Evolutionary conservation across 2,329 filamentous ascomycete genomes (phyloP).

Genomic region (Thyridium curvatum): DNA sequence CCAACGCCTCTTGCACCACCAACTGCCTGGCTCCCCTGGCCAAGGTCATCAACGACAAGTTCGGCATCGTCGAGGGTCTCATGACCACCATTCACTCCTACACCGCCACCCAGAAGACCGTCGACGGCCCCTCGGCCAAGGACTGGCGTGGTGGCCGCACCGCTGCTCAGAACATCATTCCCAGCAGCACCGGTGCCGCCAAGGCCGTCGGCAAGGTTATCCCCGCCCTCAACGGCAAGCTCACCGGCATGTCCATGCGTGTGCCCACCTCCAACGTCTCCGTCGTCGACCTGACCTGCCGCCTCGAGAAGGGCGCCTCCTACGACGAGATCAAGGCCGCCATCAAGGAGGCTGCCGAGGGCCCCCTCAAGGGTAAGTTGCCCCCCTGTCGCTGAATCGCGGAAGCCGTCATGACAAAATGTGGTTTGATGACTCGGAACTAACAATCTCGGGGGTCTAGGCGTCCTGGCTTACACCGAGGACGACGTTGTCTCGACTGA

Average conservation of each 20-base stretch:
- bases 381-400: not conserved
- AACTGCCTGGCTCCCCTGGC: conserved; percentile 99
- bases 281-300: conserved; percentile 93
- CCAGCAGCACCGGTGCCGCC: conserved; percentile 96
- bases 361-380: conserved; percentile 73
- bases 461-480: conserved; percentile 91
- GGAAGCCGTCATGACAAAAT: too few relatives aligned
- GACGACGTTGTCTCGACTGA: conserved; percentile 94
- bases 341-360: conserved; percentile 82
- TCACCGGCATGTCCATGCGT: conserved; percentile 99
- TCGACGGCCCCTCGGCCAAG: conserved; percentile 95
- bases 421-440: too few relatives aligned
- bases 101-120: conserved; percentile 99
- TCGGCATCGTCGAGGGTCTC: conserved; percentile 93
- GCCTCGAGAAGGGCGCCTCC: conserved; percentile 80
- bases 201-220: conserved; percentile 99
- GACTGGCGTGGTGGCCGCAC: conserved; percentile 99
- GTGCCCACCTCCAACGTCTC: conserved; percentile 98
- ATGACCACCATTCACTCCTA: conserved; percentile 99
- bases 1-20: conserved; percentile 99
- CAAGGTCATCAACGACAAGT: conserved; percentile 99
- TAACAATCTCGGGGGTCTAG: conserved; percentile 31
- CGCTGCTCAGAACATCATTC: conserved; percentile 99
- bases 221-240: conserved; percentile 95
- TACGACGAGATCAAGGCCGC: conserved; percentile 91